Evolutionary conservation across 208 protist genomes (phyloP), one percentile per base, ranked within the genome.

Genomic region (Leishmania mexicana): DNA sequence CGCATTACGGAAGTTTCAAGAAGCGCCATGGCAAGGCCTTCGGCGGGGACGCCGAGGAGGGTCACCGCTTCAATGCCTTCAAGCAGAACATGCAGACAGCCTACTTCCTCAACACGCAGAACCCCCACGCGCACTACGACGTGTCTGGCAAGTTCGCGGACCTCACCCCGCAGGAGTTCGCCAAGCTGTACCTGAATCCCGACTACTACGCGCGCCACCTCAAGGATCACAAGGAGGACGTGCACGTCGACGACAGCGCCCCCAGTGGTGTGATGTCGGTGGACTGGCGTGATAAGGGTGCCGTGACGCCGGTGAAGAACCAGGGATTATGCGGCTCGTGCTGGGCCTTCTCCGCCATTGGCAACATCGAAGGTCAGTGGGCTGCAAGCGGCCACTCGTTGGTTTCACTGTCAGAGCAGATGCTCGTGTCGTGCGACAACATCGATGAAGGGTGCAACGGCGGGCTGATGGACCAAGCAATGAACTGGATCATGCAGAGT

Each of bases 311-410:
- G 13, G 97, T 99, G 68, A 99, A 99, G 94, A 86, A 99, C 85
- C 98, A 99, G 88, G 96, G 96, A 65, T 81, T 83, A 62, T 99
- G 98, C 90, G 99, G 98, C 83, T 98, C 95, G 35, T 99, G 98
- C 90, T 99, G 98, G 98, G 84, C 98, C 74, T 99, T 99, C 95
- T 96, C 94, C 15, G 89, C 98, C 31, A 98, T 96, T 62, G 97
- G 96, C 70, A 88, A 97, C 78, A 92, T 98, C 58, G 98, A 99
- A 85, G 90, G 95, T 13, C 83, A 88, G 76, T 95, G 87, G 85
- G 80, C 80, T 54, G 60, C 90, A 6, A 74, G 79, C 5, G 92
- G 89, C n/a, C 57, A 96, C 81, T 51, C 81, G 53, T 88, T 98
- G n/a, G 79, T 83, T 5, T 40, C 74, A 31, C 89, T 99, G 28